Base-by-base conservation (phyloP, 495 filamentous ascomycete species). In the Clohesyomyces aquaticus region DNA sequence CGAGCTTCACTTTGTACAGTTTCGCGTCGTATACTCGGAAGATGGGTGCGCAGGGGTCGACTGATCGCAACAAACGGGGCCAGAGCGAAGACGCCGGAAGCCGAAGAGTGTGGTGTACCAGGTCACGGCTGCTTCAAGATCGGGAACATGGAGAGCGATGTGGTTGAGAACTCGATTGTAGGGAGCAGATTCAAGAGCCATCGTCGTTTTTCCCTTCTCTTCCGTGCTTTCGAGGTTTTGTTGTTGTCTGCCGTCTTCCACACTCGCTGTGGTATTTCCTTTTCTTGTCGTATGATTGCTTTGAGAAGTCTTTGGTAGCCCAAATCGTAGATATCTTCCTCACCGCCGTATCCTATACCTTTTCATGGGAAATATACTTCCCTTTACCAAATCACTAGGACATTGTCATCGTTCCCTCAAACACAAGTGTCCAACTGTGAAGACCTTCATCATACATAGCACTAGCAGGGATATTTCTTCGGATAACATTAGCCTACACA, bases 141-240 rank as follows among this genome's bases (percentile, higher is more conserved):
- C 55, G 4, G 59, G 60, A 27, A 68, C 68, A 25, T 65, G 55
- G 2, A 71, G 48, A 28, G 59, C 65, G 46, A 71, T 48, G 65
- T 71, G 68, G 55, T 68, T 71, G 50, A 71, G 43, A n/a, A 68
- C 59, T 60, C 55, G 59, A 47, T 70, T 70, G 22, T 66, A 59
- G 26, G 63, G 63, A 1, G 12, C 11, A 4, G 46, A 4, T 65
- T 59, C 62, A 38, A 62, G 50, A 1, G 59, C 46, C 59, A 62
- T 62, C 3, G 2, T 60, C 9, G 9, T 9, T 4, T 28, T 28
- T 2, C n/a, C n/a, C n/a, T n/a, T n/a, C n/a, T n/a, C n/a, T n/a
- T n/a, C n/a, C n/a, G n/a, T n/a, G n/a, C n/a, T n/a, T n/a, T n/a
- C n/a, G n/a, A n/a, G n/a, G n/a, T n/a, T n/a, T n/a, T n/a, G n/a